phyloP scores from a whole-genome alignment of 2,329 filamentous ascomycete species.

The Alternaria burnsii region DNA sequence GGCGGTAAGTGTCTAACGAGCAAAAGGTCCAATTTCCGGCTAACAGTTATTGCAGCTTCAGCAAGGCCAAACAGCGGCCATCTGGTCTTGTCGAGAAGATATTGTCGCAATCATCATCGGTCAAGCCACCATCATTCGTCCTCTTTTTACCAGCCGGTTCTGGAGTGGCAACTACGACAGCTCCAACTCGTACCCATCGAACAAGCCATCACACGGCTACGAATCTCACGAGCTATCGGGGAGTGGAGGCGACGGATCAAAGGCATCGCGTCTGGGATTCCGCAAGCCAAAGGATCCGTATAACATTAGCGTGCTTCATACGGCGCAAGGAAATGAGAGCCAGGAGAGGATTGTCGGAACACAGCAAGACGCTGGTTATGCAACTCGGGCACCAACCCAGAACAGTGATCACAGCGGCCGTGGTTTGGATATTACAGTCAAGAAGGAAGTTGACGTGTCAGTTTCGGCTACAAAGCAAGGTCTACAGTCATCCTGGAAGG shows the following conservation, averaged over 20 bases:
- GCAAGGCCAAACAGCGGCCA: conserved; percentile 34
- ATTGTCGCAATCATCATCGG: conserved; percentile 52
- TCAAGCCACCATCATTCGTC: conserved; percentile 49
- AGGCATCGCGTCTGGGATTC: conserved; percentile 11
- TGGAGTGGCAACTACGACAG: conserved; percentile 9
- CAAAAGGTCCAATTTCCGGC: not conserved
- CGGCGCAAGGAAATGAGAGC: conserved; percentile 22
- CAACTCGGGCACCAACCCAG: not conserved
- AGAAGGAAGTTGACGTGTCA: conserved; percentile 4
- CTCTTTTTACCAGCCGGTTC: conserved; percentile 28
- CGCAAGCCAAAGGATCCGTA: conserved; percentile 25
- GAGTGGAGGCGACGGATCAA: not conserved
- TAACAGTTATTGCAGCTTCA: conserved; percentile 9
- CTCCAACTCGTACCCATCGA: conserved; percentile 14
- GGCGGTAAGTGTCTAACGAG: conserved; percentile 27
- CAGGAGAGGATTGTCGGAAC: conserved; percentile 21
- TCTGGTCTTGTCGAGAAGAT: conserved; percentile 54
- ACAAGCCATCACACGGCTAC: conserved; percentile 7
- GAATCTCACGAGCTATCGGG: conserved; percentile 17
- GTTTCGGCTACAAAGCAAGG: not conserved
- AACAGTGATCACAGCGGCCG: not conserved
- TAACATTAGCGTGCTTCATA: conserved; percentile 17
- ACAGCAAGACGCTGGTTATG: not conserved
- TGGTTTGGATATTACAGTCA: not conserved
- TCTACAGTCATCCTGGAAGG: not conserved